Conservation (phyloP, 1,139 yeast species). For the Suhomyces taliae region DNA sequence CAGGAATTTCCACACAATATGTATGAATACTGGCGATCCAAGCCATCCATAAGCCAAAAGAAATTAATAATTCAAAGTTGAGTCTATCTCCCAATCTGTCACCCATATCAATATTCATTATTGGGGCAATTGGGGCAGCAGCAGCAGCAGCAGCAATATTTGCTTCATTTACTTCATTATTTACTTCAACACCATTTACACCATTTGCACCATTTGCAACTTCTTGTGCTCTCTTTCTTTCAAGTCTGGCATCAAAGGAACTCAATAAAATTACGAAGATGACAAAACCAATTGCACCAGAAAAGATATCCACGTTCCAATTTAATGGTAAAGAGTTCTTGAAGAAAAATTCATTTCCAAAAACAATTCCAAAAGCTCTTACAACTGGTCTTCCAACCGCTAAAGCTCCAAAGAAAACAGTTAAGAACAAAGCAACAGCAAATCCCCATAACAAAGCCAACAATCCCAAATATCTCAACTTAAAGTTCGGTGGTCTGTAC, state of each 20-base stretch:
- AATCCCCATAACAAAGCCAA: slow-evolving; percentile 69
- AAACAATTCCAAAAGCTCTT: slow-evolving; percentile 8
- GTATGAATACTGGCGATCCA: slow-evolving; percentile 28
- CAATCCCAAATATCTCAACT: slow-evolving; percentile 55
- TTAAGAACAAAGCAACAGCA: slow-evolving; percentile 52
- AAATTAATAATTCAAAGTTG: background rate
- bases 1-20: slow-evolving; percentile 28
- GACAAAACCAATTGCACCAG: slow-evolving; percentile 21
- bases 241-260: slow-evolving; percentile 14
- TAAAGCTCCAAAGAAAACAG: slow-evolving; percentile 33
- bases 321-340: slow-evolving; percentile 8
- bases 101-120: background rate
- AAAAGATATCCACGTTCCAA: slow-evolving; percentile 10
- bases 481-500: slow-evolving; percentile 82
- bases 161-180: background rate
- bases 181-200: background rate
- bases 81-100: background rate
- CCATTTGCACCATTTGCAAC: background rate
- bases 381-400: slow-evolving; percentile 43
- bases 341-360: background rate
- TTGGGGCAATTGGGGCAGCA: background rate
- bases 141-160: background rate
- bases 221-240: background rate
- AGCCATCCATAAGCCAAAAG: slow-evolving; percentile 15
- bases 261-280: slow-evolving; percentile 19